Percentiles rank a stretch among this genome's conserved stretches.
These are phyloP conservation scores for Botrytis sinoallii DNA, from an alignment of 2,329 filamentous ascomycete species.

Conservation along the genomic window DNA sequence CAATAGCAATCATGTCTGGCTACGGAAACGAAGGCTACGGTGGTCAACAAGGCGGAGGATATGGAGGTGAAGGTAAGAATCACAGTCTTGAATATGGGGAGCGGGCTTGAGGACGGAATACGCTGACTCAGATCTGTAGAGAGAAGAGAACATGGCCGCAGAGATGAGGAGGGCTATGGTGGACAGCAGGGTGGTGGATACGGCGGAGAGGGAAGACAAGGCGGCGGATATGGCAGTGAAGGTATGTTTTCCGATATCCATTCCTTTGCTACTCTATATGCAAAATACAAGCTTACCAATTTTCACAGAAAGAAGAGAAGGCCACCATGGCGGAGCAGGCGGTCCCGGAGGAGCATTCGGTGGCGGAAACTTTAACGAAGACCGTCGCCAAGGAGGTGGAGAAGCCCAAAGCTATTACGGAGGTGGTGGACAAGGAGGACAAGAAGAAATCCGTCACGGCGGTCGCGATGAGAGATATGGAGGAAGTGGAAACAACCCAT, in stretches of 20 bases:
- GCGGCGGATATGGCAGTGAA: conserved; percentile 22
- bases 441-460: conserved; percentile 17
- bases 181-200: conserved; percentile 21
- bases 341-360: conserved; percentile 23
- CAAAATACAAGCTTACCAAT: not conserved
- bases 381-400: conserved; percentile 9
- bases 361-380: conserved; percentile 14
- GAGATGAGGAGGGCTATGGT: conserved; percentile 9
- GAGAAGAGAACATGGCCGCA: conserved; percentile 1
- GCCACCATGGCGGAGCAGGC: conserved; percentile 17
- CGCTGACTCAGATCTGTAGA: not conserved
- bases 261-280: not conserved
- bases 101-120: not conserved
- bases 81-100: not conserved
- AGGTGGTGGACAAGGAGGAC: conserved; percentile 12
- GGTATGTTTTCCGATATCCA: not conserved
- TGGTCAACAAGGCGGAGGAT: conserved; percentile 15
- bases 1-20: conserved; percentile 20
- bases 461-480: conserved; percentile 25
- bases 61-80: conserved; percentile 5
- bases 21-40: conserved; percentile 22
- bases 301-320: conserved; percentile 3
- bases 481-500: conserved; percentile 26
- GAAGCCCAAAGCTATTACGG: conserved; percentile 16
- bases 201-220: conserved; percentile 19